Percentiles rank a stretch among this genome's conserved stretches.
Evolutionary conservation across 2,329 filamentous ascomycete species (phyloP).

Genomic region (Epicoccum sorghinum): DNA sequence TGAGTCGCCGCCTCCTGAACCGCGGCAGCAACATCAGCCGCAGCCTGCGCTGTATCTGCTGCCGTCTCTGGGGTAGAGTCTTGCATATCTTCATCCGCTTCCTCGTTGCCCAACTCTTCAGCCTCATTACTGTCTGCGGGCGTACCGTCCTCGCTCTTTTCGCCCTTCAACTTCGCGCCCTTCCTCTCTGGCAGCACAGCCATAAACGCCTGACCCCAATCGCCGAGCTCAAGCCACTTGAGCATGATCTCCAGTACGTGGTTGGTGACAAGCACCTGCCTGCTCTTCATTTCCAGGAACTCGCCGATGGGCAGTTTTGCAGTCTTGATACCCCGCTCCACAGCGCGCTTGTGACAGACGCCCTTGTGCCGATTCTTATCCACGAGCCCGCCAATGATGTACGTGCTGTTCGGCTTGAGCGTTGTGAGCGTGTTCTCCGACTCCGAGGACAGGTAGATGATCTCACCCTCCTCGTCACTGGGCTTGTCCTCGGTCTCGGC

Average conservation of each 20-base stretch:
- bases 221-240: slow-evolving; percentile 84
- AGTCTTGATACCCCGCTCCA: slow-evolving; percentile 77
- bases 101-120: slow-evolving; percentile 4
- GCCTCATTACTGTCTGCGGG: slow-evolving; percentile 23
- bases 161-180: slow-evolving; percentile 69
- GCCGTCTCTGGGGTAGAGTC: neutral
- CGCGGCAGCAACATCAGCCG: slow-evolving; percentile 1
- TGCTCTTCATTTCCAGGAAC: slow-evolving; percentile 87
- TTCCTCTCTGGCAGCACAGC: slow-evolving; percentile 90
- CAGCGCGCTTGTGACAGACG: slow-evolving; percentile 84
- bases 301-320: slow-evolving; percentile 94
- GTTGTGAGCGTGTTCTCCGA: slow-evolving; percentile 83
- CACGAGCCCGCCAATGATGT: slow-evolving; percentile 92
- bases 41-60: slow-evolving; percentile 8
- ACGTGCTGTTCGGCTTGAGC: slow-evolving; percentile 85
- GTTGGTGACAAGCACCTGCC: slow-evolving; percentile 88
- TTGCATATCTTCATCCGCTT: slow-evolving; percentile 20
- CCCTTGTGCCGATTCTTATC: slow-evolving; percentile 97
- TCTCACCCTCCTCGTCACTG: slow-evolving; percentile 55
- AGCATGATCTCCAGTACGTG: slow-evolving; percentile 98
- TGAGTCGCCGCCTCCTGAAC: neutral
- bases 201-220: slow-evolving; percentile 91
- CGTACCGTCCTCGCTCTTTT: slow-evolving; percentile 18
- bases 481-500: slow-evolving; percentile 19
- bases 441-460: slow-evolving; percentile 91